Conservation (phyloP, 2,329 filamentous ascomycete species). For the Epichloe coenophiala region DNA sequence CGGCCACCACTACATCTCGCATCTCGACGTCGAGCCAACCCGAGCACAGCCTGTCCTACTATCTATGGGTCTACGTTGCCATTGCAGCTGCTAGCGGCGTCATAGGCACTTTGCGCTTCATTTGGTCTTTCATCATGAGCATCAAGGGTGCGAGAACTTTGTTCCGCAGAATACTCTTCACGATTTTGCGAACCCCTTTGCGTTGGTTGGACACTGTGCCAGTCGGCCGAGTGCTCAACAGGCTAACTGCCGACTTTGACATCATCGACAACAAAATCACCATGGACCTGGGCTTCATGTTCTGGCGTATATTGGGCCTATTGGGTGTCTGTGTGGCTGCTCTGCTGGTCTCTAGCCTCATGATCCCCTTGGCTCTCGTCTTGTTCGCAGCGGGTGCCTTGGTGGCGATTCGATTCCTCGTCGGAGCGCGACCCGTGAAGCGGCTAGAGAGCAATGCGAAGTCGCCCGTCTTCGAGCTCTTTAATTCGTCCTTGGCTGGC, state of each 20-base stretch:
- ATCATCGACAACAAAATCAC: constrained; percentile 56
- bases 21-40: constrained; percentile 9
- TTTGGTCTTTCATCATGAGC: constrained; percentile 49
- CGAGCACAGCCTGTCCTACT: constrained; percentile 39
- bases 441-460: constrained; percentile 65
- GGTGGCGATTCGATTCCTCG: constrained; percentile 49
- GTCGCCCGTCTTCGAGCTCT: constrained; percentile 69
- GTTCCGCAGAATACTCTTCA: constrained; percentile 53
- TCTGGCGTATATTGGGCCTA: constrained; percentile 47
- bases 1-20: constrained; percentile 17
- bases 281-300: constrained; percentile 46
- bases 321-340: constrained; percentile 54
- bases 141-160: constrained; percentile 55
- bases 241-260: constrained; percentile 67
- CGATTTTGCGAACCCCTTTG: constrained; percentile 58
- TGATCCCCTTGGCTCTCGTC: constrained; percentile 47
- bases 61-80: constrained; percentile 53
- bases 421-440: constrained; percentile 62
- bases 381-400: constrained; percentile 45
- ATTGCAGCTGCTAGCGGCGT: constrained; percentile 44
- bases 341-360: constrained; percentile 51
- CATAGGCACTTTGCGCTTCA: constrained; percentile 48
- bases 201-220: constrained; percentile 72
- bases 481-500: constrained; percentile 58
- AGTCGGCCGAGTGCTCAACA: constrained; percentile 61